Evolutionary conservation across 1,284 basidiomycete genomes (phyloP).

Genomic region (Grifola frondosa): DNA sequence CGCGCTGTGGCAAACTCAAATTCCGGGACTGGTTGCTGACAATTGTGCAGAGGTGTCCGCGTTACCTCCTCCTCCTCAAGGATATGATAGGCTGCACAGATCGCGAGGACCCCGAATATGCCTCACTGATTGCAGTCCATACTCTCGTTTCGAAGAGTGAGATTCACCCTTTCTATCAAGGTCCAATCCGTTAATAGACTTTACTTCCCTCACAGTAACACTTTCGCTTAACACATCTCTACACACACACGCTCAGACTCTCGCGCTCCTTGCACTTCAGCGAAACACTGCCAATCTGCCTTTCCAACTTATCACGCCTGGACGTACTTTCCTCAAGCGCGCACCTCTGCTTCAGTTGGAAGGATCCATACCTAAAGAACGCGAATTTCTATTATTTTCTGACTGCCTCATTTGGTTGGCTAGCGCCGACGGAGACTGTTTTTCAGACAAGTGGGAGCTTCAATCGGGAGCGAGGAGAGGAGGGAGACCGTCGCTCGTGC

Average conservation of each 20-base stretch:
- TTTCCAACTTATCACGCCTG: slow-evolving; percentile 74
- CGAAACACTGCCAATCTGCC: slow-evolving; percentile 72
- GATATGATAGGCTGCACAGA: slow-evolving; percentile 72
- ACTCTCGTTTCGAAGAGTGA: slow-evolving; percentile 74
- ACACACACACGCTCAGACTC: slow-evolving; percentile 71
- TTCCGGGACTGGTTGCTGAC: slow-evolving; percentile 84
- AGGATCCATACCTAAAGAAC: slow-evolving; percentile 49
- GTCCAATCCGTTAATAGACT: slow-evolving; percentile 3
- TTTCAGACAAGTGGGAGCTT: slow-evolving; percentile 29
- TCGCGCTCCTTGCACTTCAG: slow-evolving; percentile 74
- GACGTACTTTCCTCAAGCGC: slow-evolving; percentile 73
- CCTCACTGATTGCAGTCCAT: slow-evolving; percentile 57
- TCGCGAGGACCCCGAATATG: slow-evolving; percentile 61
- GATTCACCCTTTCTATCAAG: slow-evolving; percentile 7
- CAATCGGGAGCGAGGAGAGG: slow-evolving; percentile 16
- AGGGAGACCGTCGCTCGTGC: slow-evolving; percentile 41
- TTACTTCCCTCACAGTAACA: slow-evolving; percentile 61
- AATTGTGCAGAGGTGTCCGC: slow-evolving; percentile 83
- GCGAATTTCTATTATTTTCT: slow-evolving; percentile 79
- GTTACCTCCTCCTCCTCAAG: slow-evolving; percentile 79
- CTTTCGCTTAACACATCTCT: slow-evolving; percentile 75
- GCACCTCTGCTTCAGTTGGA: slow-evolving; percentile 61
- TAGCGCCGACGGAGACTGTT: slow-evolving; percentile 39
- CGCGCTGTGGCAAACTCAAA: slow-evolving; percentile 70
- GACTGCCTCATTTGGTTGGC: slow-evolving; percentile 81